These are phyloP conservation scores for Cylindrotheca closterium DNA, from an alignment of 108 stramenopile species.

Conservation along the genomic window DNA sequence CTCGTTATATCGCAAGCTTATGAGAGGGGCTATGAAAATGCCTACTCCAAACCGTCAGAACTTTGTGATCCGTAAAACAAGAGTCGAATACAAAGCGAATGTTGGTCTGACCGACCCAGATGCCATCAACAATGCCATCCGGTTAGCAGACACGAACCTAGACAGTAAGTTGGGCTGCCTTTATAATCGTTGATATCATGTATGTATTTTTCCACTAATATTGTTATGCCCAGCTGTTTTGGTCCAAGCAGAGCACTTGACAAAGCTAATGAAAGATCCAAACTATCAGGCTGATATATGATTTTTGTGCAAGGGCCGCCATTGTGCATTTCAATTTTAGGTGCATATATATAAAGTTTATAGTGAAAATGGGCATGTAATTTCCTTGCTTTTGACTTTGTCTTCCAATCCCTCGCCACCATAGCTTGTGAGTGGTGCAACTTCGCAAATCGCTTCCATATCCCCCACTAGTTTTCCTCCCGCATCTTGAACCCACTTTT, in stretches of 20 bases:
- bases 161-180: slow-evolving; percentile 56
- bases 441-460: slow-evolving; percentile 49
- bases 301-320: not conserved
- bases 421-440: slow-evolving; percentile 75
- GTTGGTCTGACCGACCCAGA: slow-evolving; percentile 54
- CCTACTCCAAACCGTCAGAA: slow-evolving; percentile 87
- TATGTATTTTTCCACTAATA: too few species aligned
- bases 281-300: slow-evolving; percentile 50
- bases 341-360: slow-evolving; percentile 11
- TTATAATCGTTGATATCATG: too few species aligned
- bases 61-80: slow-evolving; percentile 68
- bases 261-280: slow-evolving; percentile 60
- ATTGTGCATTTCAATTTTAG: not conserved
- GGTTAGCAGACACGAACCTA: slow-evolving; percentile 83
- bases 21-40: slow-evolving; percentile 77
- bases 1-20: slow-evolving; percentile 78
- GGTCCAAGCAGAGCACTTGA: slow-evolving; percentile 86
- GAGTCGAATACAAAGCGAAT: slow-evolving; percentile 65
- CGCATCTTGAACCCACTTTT: slow-evolving; percentile 62
- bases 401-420: slow-evolving; percentile 81
- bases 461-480: slow-evolving; percentile 62
- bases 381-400: slow-evolving; percentile 46
- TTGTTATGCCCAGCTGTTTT: slow-evolving; percentile 39
- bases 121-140: slow-evolving; percentile 70
- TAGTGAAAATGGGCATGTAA: slow-evolving; percentile 66